These are phyloP conservation scores for Rhizophora mangle DNA, from an alignment of 345 rosid species.

Conservation along the genomic window DNA sequence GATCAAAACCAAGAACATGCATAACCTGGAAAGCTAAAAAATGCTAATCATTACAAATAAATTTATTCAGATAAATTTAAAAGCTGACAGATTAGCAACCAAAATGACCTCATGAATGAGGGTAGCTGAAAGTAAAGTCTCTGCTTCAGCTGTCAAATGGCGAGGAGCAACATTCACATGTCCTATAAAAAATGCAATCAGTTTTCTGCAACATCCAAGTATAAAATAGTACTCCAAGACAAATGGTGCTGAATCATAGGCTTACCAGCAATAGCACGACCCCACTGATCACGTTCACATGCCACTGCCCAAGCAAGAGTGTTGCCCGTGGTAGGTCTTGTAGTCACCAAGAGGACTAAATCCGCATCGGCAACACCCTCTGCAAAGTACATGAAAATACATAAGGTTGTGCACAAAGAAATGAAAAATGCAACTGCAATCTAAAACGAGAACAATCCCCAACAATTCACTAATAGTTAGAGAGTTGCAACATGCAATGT, in stretches of 20 bases:
- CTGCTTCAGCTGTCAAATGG: slow-evolving; percentile 96
- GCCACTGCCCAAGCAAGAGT: slow-evolving; percentile 99
- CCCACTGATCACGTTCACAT: slow-evolving; percentile 99
- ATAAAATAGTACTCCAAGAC: neutral
- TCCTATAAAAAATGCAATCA: slow-evolving; percentile 42
- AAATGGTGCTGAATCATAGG: slow-evolving; percentile 1
- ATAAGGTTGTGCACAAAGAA: slow-evolving; percentile 5
- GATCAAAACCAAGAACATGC: slow-evolving; percentile 99
- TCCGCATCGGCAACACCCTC: slow-evolving; percentile 92
- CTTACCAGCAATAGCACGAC: slow-evolving; percentile 97
- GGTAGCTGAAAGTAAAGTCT: slow-evolving; percentile 93
- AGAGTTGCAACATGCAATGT: slow-evolving; percentile 14
- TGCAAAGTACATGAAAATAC: slow-evolving; percentile 27
- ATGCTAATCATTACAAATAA: slow-evolving; percentile 7
- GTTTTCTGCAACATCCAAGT: slow-evolving; percentile 1
- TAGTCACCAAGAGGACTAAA: slow-evolving; percentile 92
- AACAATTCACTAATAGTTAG: slow-evolving; percentile 5
- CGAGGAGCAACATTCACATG: slow-evolving; percentile 99
- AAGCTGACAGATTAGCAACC: slow-evolving; percentile 9
- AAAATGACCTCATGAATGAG: slow-evolving; percentile 85
- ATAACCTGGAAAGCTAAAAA: slow-evolving; percentile 57
- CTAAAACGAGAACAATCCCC: neutral
- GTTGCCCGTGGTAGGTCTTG: slow-evolving; percentile 99
- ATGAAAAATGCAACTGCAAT: neutral
- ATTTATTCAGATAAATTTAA: neutral